Percentiles rank a stretch among this genome's conserved stretches.
phyloP scores from a whole-genome alignment of 78 protist species.

The Dictyostelium capitatum region DNA sequence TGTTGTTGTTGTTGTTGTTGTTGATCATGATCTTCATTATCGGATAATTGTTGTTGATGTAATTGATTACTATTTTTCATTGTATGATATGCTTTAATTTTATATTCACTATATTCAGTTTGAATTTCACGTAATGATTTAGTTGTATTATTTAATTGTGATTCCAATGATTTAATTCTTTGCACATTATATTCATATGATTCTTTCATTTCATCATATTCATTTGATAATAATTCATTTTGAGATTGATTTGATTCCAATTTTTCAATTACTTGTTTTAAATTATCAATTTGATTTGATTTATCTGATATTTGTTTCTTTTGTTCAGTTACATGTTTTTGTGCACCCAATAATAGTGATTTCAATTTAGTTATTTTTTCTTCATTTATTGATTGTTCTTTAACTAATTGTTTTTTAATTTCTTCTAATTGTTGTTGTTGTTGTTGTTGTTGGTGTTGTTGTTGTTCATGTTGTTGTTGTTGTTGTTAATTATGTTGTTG shows the following conservation, averaged over 20 bases:
- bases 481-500: no score
- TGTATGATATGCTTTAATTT: constrained; percentile 46
- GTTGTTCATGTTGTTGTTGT: no score
- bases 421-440: no score
- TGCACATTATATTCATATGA: constrained; percentile 26
- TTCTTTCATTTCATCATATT: constrained; percentile 57
- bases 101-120: constrained; percentile 48
- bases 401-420: neutral
- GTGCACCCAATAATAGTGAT: constrained; percentile 48
- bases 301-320: constrained; percentile 55
- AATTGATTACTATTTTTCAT: constrained; percentile 1
- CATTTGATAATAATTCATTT: constrained; percentile 5
- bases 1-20: neutral
- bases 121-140: neutral
- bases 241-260: neutral
- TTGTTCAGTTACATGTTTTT: constrained; percentile 53
- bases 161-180: constrained; percentile 36
- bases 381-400: neutral
- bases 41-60: neutral
- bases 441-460: no score
- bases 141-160: constrained; percentile 18
- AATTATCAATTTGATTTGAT: constrained; percentile 6
- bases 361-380: constrained; percentile 54
- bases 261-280: neutral
- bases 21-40: neutral